Conservation (phyloP, 129 eudicot species). For the Flaveria ramosissima region DNA sequence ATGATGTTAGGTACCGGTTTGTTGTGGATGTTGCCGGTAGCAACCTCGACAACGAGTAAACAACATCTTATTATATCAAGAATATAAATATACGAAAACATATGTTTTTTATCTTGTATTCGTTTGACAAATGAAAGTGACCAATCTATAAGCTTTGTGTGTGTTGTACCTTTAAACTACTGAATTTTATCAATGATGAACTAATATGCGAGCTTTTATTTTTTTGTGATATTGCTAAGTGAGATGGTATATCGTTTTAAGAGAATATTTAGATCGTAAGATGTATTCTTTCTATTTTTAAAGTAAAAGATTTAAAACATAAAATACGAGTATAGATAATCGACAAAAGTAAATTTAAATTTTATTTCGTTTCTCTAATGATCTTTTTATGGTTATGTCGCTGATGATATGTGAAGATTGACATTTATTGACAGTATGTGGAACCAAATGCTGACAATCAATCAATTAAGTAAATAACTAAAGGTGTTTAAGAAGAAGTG, state of each 20-base stretch:
- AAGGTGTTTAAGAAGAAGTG: no score
- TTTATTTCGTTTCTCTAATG: no score
- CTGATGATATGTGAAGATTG: background rate
- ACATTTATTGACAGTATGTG: background rate
- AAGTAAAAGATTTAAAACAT: no score
- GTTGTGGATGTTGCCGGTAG: conserved; percentile 95
- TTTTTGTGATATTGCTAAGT: background rate
- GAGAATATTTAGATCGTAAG: no score
- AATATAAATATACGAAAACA: background rate
- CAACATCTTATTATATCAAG: no score
- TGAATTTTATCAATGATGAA: background rate
- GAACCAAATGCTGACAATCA: background rate
- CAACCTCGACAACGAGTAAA: conserved; percentile 51
- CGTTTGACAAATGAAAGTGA: conserved; percentile 11
- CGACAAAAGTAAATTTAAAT: no score
- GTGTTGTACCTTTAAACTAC: conserved; percentile 25
- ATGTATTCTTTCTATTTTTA: no score
- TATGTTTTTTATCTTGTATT: conserved; percentile 8
- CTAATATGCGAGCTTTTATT: conserved; percentile 1
- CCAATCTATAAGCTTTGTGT: background rate
- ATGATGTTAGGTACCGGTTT: conserved; percentile 89
- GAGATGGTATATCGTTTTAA: no score
- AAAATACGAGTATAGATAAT: no score
- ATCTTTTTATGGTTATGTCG: no score
- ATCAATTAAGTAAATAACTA: background rate